A percentile compares a stretch with the other conserved stretches of the same genome.
Conservation (phyloP, 176 grass and related monocot species). For the Hordeum vulgare region DNA sequence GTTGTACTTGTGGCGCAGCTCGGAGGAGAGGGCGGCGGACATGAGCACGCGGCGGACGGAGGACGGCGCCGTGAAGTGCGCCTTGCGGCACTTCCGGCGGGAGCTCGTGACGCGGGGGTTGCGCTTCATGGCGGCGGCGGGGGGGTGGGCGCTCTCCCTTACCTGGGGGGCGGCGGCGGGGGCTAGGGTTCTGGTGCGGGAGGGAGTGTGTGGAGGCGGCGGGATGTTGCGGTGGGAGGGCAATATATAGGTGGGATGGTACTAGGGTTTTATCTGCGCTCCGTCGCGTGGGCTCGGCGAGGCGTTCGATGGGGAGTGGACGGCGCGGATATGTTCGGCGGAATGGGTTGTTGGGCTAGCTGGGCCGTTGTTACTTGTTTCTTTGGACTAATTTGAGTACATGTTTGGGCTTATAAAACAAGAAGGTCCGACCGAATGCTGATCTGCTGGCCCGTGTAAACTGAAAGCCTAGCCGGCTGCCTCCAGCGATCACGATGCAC, state of each 20-base stretch:
- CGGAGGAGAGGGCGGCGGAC: constrained; percentile 74
- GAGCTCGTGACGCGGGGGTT: constrained; percentile 86
- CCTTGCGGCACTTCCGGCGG: constrained; percentile 92
- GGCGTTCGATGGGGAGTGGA: constrained; percentile 17
- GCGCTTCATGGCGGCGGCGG: constrained; percentile 54
- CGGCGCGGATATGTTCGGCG: neutral
- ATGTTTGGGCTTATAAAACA: too few species aligned
- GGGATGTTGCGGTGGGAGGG: neutral
- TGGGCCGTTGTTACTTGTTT: neutral
- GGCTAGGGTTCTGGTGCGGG: constrained; percentile 23
- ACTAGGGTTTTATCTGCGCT: neutral
- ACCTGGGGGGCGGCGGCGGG: constrained; percentile 9
- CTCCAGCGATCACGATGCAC: too few species aligned
- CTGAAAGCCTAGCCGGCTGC: too few species aligned
- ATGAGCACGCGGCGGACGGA: constrained; percentile 87
- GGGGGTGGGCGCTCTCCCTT: neutral
- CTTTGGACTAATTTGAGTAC: too few species aligned
- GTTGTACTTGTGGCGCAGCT: constrained; percentile 92
- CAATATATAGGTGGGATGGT: neutral
- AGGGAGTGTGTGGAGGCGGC: neutral
- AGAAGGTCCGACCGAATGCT: too few species aligned
- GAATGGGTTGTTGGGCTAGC: neutral
- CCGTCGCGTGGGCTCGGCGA: neutral
- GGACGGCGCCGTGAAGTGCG: constrained; percentile 92
- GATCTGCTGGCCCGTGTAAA: too few species aligned